A percentile compares a stretch with the other conserved stretches of the same genome.
Conservation (phyloP, 2,329 filamentous ascomycete species). For the Dactylonectria macrodidyma region DNA sequence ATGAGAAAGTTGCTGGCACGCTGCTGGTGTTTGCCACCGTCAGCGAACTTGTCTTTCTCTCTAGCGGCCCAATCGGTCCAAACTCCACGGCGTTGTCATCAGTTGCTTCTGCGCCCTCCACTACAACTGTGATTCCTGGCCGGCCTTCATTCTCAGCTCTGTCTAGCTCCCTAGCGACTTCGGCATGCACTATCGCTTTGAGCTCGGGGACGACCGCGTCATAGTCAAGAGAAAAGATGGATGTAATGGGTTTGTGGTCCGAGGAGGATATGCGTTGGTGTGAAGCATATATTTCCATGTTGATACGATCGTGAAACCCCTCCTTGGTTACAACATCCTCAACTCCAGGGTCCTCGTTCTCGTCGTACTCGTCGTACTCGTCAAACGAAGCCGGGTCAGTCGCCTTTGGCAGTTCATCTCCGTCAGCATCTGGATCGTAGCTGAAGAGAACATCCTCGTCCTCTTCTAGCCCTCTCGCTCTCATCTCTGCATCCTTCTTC, state of each 20-base stretch:
- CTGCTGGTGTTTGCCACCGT: constrained; percentile 95
- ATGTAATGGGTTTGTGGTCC: constrained; percentile 93
- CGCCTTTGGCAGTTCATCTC: constrained; percentile 57
- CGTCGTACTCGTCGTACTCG: constrained; percentile 74
- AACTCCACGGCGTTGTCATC: constrained; percentile 79
- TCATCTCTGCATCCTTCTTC: constrained; percentile 88
- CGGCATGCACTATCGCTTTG: constrained; percentile 86
- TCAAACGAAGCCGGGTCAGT: constrained; percentile 51
- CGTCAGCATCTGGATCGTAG: constrained; percentile 87
- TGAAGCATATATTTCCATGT: constrained; percentile 80
- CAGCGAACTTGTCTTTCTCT: constrained; percentile 75
- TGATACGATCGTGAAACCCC: constrained; percentile 68
- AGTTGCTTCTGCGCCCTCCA: constrained; percentile 70
- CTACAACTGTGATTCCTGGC: constrained; percentile 85
- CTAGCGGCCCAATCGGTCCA: constrained; percentile 79
- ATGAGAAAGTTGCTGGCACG: constrained; percentile 83
- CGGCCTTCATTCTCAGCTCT: constrained; percentile 92
- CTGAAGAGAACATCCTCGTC: constrained; percentile 91
- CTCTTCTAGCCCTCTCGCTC: constrained; percentile 82
- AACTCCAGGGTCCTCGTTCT: constrained; percentile 60
- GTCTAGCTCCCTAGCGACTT: constrained; percentile 90
- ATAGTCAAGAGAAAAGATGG: constrained; percentile 87
- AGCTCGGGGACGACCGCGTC: constrained; percentile 89
- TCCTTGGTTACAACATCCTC: constrained; percentile 71
- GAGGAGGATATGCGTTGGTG: constrained; percentile 93